Base-by-base conservation (phyloP, 129 eudicot genomes). In the Ambrosia artemisiifolia region DNA sequence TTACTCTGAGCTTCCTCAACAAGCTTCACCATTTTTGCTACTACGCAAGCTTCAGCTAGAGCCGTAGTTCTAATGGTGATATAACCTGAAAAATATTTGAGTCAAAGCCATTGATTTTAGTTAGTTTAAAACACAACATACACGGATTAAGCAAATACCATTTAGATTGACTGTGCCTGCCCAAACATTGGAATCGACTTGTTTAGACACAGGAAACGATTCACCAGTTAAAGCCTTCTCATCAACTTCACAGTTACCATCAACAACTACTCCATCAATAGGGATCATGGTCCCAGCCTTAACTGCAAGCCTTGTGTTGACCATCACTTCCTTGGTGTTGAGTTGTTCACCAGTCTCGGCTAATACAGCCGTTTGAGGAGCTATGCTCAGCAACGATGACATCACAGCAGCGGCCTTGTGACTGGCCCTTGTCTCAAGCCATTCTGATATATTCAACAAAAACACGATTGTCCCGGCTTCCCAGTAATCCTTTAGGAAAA, bases 91-190 rank as follows among this genome's bases (percentile, higher is more conserved):
- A 53, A 34, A 70, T 14, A 16, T 10, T 3, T 11, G 8, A 68
- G 32, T 60, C 33, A 69, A 62, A 61, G 1, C 28, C 18, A 33
- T 33, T 44, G 50, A 32, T 35, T 49, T 36, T 64, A 62, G 14
- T n/a, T 6, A 43, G 19, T 1, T 36, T 4, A 12, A 24, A n/a
- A 55, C 30, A 56, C 7, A 24, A 24, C 28, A 1, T 24, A 13
- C 2, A 30, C 3, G 56, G 56, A 50, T 16, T 20, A 28, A 42
- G 34, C 14, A 57, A 57, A 36, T 77, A 93, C 98, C 98, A 74
- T 89, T 93, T 14, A 93, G 84, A 79, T 93, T 93, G 63, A 89
- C 76, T 1, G 98, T 93, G 68, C 98, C 96, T n/a, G 98, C 98
- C 84, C 83, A 93, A 51, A 93, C 98, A 74, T 48, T 76, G 72